Evolutionary conservation across 1,139 yeast genomes (phyloP).

Genomic region (Geotrichum carabidarum): DNA sequence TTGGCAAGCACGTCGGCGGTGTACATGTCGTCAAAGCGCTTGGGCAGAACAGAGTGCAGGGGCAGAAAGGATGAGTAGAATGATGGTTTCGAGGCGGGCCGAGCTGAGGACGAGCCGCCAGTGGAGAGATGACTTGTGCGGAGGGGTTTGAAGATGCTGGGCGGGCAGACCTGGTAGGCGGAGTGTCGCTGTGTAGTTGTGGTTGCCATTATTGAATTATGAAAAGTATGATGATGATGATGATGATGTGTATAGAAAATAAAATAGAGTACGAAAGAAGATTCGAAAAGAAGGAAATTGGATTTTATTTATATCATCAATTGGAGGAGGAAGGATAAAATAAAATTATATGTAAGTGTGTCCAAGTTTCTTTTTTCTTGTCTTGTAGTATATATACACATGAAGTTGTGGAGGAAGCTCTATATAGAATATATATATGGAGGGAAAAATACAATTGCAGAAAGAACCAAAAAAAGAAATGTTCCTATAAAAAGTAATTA

Average conservation of each 20-base stretch:
- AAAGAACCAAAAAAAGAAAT: no score
- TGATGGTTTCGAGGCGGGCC: neutral
- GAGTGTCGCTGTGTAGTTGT: constrained; percentile 10
- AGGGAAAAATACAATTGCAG: no score
- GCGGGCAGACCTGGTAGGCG: constrained; percentile 16
- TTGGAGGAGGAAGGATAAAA: neutral
- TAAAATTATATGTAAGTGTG: neutral
- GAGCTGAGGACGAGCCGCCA: neutral
- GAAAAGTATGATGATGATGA: neutral
- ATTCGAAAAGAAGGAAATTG: neutral
- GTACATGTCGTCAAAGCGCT: constrained; percentile 49
- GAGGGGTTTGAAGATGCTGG: constrained; percentile 16
- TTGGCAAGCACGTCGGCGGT: constrained; percentile 42
- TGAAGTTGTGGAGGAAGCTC: no score
- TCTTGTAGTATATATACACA: no score
- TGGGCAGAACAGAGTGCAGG: constrained; percentile 45
- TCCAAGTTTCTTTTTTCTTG: no score
- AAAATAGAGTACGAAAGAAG: neutral
- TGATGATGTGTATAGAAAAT: neutral
- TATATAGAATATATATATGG: no score
- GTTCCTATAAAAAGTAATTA: no score
- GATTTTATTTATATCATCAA: neutral
- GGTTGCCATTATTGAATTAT: constrained; percentile 3
- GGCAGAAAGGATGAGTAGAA: constrained; percentile 19
- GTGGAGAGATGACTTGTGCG: constrained; percentile 1